Evolutionary conservation across 768 basidiomycete species (phyloP), one percentile per base, ranked within the genome.

Genomic region (Calvatia gigantea): DNA sequence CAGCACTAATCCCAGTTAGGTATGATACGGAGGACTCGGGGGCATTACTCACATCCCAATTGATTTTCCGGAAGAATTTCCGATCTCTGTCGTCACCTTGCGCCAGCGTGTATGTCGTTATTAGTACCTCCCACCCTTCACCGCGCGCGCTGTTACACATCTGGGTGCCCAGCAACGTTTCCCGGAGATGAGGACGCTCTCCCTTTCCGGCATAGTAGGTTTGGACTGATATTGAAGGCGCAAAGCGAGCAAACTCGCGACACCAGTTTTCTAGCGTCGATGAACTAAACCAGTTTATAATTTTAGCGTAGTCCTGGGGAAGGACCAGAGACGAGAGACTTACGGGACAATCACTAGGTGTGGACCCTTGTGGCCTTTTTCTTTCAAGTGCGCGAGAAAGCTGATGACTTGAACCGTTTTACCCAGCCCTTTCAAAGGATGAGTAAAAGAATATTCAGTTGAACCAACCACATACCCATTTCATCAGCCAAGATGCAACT

Each of bases 401-500:
- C 94, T 90, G 68, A 99, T 99, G 52, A 99, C 97, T 73, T 99
- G 97, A 35, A 96, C 90, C 2, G 97, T 99, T 78, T 99, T 99
- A 25, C 97, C 97, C 60, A 99, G 85, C 65, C 96, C 96, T 97
- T 44, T 25, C 52, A 31, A 15, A 53, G 21, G 28, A 57, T 64
- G 28, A 61, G 53, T 33, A 11, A 52, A 56, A 31, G 19, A 53
- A 31, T 23, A 31, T 8, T 6, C 3, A 28, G 14, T 2, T 42
- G n/a, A 44, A 50, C 39, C 25, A 60, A 23, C 25, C 7, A 78
- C 83, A 63, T 70, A 91, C 96, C 96, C 97, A 99, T 99, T 70
- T 99, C 97, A 70, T 99, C 97, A 2, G 97, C 97, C 39, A 99
- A 80, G 66, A 99, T 98, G 69, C 96, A 98, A 60, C 93, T 95